A percentile compares a stretch with the other conserved stretches of the same genome.
Conservation (phyloP, 1,284 basidiomycete genomes). For the Cryptococcus sp. region DNA sequence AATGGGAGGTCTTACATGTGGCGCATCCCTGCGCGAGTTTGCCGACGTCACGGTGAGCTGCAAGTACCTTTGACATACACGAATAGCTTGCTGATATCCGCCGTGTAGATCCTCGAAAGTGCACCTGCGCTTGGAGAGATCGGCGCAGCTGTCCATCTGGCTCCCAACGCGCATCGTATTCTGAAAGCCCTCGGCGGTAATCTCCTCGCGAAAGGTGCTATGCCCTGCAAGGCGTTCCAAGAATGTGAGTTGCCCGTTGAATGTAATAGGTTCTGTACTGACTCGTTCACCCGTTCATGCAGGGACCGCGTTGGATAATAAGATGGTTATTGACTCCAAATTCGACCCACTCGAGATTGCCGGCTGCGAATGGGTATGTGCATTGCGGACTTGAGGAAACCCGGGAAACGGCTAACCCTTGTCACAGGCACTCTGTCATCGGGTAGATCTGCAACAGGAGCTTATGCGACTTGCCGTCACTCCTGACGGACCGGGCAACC, state of each 20-base stretch:
- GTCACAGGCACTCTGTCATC: slow-evolving; percentile 43
- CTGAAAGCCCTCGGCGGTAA: slow-evolving; percentile 21
- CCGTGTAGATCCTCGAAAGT: slow-evolving; percentile 31
- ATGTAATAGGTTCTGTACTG: not conserved
- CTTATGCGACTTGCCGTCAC: slow-evolving; percentile 30
- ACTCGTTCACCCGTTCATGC: not conserved
- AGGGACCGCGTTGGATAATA: slow-evolving; percentile 14
- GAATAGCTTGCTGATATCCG: not conserved
- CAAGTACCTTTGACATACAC: not conserved
- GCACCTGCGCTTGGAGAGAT: slow-evolving; percentile 30
- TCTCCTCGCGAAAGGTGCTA: slow-evolving; percentile 15
- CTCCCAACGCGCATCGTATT: slow-evolving; percentile 31
- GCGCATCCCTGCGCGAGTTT: slow-evolving; percentile 24
- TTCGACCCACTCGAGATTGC: slow-evolving; percentile 11
- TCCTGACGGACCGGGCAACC: slow-evolving; percentile 17
- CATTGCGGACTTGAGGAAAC: too few relatives aligned
- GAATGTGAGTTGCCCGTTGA: slow-evolving; percentile 5
- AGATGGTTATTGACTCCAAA: slow-evolving; percentile 6
- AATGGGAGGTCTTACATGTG: slow-evolving; percentile 35
- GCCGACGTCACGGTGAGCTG: slow-evolving; percentile 29
- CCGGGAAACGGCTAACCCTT: not conserved
- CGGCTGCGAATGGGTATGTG: slow-evolving; percentile 23
- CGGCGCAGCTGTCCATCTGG: slow-evolving; percentile 39
- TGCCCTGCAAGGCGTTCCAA: slow-evolving; percentile 4
- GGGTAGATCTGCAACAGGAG: slow-evolving; percentile 43